Conservation (phyloP, 1,139 yeast species). For the Yarrowia galli region DNA sequence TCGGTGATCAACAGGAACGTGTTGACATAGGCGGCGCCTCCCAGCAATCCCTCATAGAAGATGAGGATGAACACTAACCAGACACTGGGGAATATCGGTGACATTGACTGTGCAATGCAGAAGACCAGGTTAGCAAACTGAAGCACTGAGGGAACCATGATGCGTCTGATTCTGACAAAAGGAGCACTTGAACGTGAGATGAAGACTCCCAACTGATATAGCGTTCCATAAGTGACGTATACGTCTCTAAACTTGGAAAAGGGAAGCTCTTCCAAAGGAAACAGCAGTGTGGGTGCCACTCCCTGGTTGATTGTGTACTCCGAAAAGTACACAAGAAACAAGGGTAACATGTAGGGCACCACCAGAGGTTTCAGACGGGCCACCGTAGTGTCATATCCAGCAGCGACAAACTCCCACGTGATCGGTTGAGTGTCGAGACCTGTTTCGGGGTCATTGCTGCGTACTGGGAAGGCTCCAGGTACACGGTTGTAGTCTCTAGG, state of each 20-base stretch:
- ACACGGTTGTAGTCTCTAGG: conserved; percentile 21
- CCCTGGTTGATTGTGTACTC: conserved; percentile 94
- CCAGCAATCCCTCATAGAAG: conserved; percentile 84
- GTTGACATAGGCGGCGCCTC: conserved; percentile 89
- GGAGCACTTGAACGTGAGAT: conserved; percentile 84
- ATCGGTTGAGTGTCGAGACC: neutral
- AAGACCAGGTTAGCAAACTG: conserved; percentile 72
- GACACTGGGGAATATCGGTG: conserved; percentile 65
- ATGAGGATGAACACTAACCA: conserved; percentile 69
- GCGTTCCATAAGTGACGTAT: conserved; percentile 90
- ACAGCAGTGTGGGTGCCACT: conserved; percentile 82
- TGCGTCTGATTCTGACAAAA: conserved; percentile 62
- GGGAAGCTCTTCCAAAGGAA: conserved; percentile 74
- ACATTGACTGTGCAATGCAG: conserved; percentile 69
- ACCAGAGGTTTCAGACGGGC: conserved; percentile 59
- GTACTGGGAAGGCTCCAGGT: conserved; percentile 28
- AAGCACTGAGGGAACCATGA: conserved; percentile 68
- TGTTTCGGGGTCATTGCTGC: conserved; percentile 6
- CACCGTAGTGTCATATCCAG: conserved; percentile 48
- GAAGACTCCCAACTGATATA: conserved; percentile 92
- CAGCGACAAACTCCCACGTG: conserved; percentile 13
- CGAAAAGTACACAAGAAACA: conserved; percentile 79
- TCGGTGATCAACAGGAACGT: conserved; percentile 83
- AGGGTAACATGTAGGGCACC: conserved; percentile 80
- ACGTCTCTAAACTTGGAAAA: conserved; percentile 79